Base-by-base conservation (phyloP, 163 green algal species). In the Chlorella variabilis region DNA sequence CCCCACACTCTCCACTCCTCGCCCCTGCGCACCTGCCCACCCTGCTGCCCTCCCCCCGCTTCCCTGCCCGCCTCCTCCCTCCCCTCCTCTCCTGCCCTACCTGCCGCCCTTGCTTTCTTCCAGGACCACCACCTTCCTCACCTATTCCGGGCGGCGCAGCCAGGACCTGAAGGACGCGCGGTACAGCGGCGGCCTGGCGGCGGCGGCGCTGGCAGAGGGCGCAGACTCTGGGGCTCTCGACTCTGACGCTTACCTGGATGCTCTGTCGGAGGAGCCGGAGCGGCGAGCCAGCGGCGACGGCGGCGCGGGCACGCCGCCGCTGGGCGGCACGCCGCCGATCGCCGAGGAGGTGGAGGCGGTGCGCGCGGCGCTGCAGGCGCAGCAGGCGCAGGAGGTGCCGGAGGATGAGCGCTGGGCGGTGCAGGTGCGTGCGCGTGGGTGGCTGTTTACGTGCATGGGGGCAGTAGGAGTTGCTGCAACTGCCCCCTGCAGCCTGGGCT, bases 351-450 rank as follows among this genome's bases (percentile, higher is more conserved):
- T 58, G 42, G 42, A 54, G 34, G 51, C 65, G 18, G 36, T 66
- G 31, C 62, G 62, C 23, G 42, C 42, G 29, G n/a, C 49, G 45
- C 56, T 80, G 73, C 51, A 29, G 11, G 6, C 18, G 73, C 54
- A 70, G 56, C 54, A 80, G 56, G 56, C 36, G 73, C 36, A 23
- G 27, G 73, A 80, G 73, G 73, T 80, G 73, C 73, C 73, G 4
- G 73, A 80, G 56, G 73, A 83, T 38, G 73, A 85, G 69, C 62
- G 78, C 38, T 87, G 81, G 82, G 82, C 82, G 17, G 39, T 79
- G 68, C 51, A 75, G 39, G 69, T 69, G 42, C 4, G 42, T 27
- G 27, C n/a, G 68, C 5, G 41, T 25, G 61, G 61, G 29, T 3
- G 2, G 38, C 18, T 36, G 36, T 31, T 9, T 3, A 9, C 3